phyloP scores from a whole-genome alignment of 1,284 basidiomycete species.

The Cronartium ribicola region DNA sequence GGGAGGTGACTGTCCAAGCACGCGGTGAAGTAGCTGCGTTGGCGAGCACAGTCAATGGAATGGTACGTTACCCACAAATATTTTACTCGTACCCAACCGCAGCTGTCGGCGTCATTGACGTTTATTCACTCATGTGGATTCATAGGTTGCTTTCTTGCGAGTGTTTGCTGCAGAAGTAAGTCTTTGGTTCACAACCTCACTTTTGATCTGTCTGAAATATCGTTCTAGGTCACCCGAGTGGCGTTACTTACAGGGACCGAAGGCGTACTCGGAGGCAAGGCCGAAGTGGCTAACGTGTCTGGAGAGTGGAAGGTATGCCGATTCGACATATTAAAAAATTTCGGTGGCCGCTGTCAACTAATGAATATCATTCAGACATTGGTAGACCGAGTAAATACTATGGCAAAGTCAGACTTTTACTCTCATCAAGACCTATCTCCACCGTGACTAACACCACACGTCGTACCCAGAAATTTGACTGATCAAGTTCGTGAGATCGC shows the following conservation, averaged over 20 bases:
- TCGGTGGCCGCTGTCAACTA: too few species aligned
- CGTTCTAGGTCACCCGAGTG: constrained; percentile 65
- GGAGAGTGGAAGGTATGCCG: constrained; percentile 87
- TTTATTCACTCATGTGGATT: neutral
- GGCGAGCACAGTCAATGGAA: constrained; percentile 39
- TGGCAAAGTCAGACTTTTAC: constrained; percentile 30
- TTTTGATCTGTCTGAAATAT: neutral
- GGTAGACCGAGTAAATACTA: constrained; percentile 40
- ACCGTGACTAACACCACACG: constrained; percentile 5
- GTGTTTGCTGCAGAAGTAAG: constrained; percentile 41
- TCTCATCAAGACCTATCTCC: neutral
- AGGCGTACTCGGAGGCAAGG: constrained; percentile 88
- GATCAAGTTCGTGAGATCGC: constrained; percentile 41
- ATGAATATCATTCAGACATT: constrained; percentile 13
- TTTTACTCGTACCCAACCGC: too few species aligned
- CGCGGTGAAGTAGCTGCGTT: constrained; percentile 37
- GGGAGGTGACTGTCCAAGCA: constrained; percentile 37
- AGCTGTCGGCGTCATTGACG: neutral
- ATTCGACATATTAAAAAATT: constrained; percentile 47
- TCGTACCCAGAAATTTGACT: constrained; percentile 24
- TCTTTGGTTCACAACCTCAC: neutral
- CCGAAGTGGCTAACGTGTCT: constrained; percentile 83
- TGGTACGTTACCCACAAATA: constrained; percentile 3
- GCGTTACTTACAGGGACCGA: constrained; percentile 69
- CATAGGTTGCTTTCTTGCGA: constrained; percentile 36